Base-by-base conservation (phyloP, 2,329 filamentous ascomycete species). In the Epichloe sp. region DNA sequence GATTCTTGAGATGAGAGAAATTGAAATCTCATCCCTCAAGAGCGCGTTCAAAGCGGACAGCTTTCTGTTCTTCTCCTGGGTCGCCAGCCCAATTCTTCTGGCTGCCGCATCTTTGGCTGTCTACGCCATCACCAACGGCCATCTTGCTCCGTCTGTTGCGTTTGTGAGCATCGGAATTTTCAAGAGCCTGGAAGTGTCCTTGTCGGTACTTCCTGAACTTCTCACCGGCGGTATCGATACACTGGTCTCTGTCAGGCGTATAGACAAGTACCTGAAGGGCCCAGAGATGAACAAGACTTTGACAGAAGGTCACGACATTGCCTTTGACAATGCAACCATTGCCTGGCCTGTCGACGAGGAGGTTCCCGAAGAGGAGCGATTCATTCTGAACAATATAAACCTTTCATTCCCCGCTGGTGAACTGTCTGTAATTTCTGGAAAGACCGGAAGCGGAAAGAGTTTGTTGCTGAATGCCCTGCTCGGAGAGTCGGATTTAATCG, bases 141-240 rank as follows among this genome's bases (percentile, higher is more conserved):
- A 71, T 0, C 70, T 93, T 10, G 73, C 76, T 1, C 82, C 87
- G 0, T 88, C 85, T 0, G 76, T 90, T 11, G 87, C 87, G 2
- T 93, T 93, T 57, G 88, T 88, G 26, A 83, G 84, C 31, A 80
- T 90, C 38, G 80, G 83, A 10, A 74, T 90, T 44, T 88, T 93
- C 65, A 79, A 78, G 53, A 75, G 79, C n/a, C 73, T 93, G 21
- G 86, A 93, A 61, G 72, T 82, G 21, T 82, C 83, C 0, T 68
- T 93, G 1, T 81, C 81, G 0, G 72, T 85, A 42, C 69, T 93
- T 15, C 87, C 87, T 0, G 85, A 90, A 60, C 69, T 89, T 41
- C 82, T 84, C 0, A 84, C 85, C 0, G 77, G 85, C 54, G 71
- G 78, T 1, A 70, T 90, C 26, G 86, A 93, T 58, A 83, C 85